These are phyloP conservation scores for Mrakia blollopis DNA, from an alignment of 768 basidiomycete genomes.

Conservation along the genomic window DNA sequence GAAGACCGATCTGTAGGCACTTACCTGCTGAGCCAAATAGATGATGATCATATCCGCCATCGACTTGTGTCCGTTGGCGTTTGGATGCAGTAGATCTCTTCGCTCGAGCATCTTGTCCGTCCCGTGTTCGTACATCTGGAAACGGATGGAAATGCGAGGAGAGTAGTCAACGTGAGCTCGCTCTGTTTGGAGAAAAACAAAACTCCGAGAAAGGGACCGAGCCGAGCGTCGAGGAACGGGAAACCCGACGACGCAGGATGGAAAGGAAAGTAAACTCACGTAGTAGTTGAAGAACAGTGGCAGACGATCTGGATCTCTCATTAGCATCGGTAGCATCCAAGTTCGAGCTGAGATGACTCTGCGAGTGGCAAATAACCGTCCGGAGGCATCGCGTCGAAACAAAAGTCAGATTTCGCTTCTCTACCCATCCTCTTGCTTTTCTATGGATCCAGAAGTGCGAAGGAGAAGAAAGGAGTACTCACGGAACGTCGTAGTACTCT, in stretches of 20 bases:
- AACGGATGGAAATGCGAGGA: background rate
- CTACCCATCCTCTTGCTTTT: background rate
- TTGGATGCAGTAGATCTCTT: constrained; percentile 9
- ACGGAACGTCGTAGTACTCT: constrained; percentile 18
- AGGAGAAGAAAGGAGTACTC: background rate
- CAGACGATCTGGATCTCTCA: background rate
- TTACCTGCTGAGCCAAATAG: constrained; percentile 11
- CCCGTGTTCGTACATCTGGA: background rate
- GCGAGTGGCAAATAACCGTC: background rate
- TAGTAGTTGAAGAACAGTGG: constrained; percentile 8
- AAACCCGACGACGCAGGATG: background rate
- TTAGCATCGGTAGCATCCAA: constrained; percentile 6
- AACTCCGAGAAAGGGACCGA: background rate
- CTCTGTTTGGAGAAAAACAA: too few species aligned
- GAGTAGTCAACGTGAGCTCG: background rate
- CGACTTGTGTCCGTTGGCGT: background rate
- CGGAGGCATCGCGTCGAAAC: background rate
- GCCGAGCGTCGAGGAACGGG: background rate
- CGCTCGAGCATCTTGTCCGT: constrained; percentile 2
- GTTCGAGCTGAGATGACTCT: constrained; percentile 12
- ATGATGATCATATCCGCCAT: constrained; percentile 6
- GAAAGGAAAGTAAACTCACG: background rate
- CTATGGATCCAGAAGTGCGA: background rate
- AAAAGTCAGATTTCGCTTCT: background rate
- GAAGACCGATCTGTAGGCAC: background rate